Conservation (phyloP, 768 basidiomycete species). For the Suillus variegatus region DNA sequence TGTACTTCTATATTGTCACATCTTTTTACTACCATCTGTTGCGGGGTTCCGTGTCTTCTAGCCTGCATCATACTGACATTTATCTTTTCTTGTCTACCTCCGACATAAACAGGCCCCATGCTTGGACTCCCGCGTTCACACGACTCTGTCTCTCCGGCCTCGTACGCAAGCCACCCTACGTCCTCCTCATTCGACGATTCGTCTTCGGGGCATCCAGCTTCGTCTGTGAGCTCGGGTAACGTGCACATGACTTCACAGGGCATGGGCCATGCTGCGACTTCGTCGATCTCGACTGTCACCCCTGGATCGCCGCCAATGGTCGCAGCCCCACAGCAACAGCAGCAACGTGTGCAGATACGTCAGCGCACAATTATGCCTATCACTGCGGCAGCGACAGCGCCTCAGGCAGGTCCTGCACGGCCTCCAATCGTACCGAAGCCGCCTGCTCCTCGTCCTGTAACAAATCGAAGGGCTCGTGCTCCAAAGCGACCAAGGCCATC, state of each 20-base stretch:
- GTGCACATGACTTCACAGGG: background rate
- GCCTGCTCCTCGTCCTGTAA: background rate
- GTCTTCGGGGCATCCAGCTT: slow-evolving; percentile 16
- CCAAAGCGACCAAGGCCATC: slow-evolving; percentile 23
- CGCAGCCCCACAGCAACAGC: slow-evolving; percentile 13
- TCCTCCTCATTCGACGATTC: slow-evolving; percentile 12
- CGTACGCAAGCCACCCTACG: slow-evolving; percentile 24
- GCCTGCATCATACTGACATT: slow-evolving; percentile 13
- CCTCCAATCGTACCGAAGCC: slow-evolving; percentile 3
- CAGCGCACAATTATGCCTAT: slow-evolving; percentile 6
- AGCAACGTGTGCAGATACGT: background rate
- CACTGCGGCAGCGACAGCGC: background rate
- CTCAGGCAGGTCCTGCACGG: background rate
- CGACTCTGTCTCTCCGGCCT: slow-evolving; percentile 24
- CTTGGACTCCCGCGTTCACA: slow-evolving; percentile 12
- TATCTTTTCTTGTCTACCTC: background rate
- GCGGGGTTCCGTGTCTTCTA: background rate
- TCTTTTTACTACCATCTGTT: slow-evolving; percentile 1
- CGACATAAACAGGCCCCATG: slow-evolving; percentile 14
- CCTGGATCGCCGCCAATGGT: slow-evolving; percentile 3
- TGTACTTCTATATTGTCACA: background rate
- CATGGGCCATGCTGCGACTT: slow-evolving; percentile 20
- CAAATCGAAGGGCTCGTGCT: slow-evolving; percentile 13
- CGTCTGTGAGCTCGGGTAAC: slow-evolving; percentile 9
- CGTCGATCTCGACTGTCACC: slow-evolving; percentile 28